These are phyloP conservation scores for Isochrysis galbana DNA, from an alignment of 78 protist species.

Conservation along the genomic window DNA sequence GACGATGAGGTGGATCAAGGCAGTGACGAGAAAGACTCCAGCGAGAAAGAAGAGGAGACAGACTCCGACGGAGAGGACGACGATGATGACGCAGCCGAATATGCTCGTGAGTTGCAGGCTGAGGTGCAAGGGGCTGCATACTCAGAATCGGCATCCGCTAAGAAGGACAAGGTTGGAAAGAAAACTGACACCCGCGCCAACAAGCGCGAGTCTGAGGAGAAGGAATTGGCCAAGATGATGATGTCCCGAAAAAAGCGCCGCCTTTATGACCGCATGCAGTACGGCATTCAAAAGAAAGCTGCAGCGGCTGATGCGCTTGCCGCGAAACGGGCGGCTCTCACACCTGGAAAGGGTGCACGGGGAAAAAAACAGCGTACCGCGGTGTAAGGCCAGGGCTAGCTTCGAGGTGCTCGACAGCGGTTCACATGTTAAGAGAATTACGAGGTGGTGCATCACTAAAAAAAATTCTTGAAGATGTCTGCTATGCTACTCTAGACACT, in stretches of 20 bases:
- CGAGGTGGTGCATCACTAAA: too few species aligned
- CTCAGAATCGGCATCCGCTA: neutral
- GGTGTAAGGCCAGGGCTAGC: too few species aligned
- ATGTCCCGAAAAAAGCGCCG: slow-evolving; percentile 35
- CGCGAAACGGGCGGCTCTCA: slow-evolving; percentile 7
- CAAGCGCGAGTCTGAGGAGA: neutral
- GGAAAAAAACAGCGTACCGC: too few species aligned
- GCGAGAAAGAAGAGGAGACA: slow-evolving; percentile 9
- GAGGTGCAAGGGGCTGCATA: neutral
- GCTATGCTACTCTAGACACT: too few species aligned
- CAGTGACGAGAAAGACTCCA: neutral
- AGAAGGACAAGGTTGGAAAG: neutral
- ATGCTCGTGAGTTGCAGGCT: neutral
- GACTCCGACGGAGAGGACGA: slow-evolving; percentile 13
- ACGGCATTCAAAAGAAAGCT: neutral
- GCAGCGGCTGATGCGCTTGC: neutral
- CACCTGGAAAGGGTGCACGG: too few species aligned
- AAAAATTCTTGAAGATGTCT: too few species aligned
- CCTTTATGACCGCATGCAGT: slow-evolving; percentile 22
- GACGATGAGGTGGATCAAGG: slow-evolving; percentile 7
- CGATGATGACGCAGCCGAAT: neutral
- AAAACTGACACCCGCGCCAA: neutral
- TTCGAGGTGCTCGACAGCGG: too few species aligned
- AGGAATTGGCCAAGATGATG: slow-evolving; percentile 40
- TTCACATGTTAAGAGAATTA: too few species aligned